These are phyloP conservation scores for Scenedesmus sp. DNA, from an alignment of 163 green algal species.

Conservation along the genomic window DNA sequence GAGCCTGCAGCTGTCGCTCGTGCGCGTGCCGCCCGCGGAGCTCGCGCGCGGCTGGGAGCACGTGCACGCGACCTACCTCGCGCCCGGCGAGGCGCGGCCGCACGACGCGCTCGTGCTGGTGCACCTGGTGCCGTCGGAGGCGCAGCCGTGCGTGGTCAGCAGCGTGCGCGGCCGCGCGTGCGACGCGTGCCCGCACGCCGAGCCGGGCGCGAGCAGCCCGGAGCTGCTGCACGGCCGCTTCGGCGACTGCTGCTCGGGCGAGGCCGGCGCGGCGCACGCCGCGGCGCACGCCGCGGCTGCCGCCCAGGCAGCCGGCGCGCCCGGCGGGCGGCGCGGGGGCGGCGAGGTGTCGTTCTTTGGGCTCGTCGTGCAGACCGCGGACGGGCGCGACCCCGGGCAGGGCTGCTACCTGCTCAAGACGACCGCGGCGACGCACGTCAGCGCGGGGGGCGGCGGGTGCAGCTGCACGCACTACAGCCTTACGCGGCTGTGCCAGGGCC, in stretches of 20 bases:
- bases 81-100: neutral
- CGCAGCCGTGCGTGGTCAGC: conserved; percentile 33
- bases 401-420: conserved; percentile 43
- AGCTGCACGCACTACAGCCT: conserved; percentile 41
- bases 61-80: conserved; percentile 9
- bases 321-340: neutral
- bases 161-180: neutral
- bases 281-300: neutral
- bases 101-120: conserved; percentile 36
- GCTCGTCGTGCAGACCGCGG: conserved; percentile 17
- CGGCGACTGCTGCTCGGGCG: conserved; percentile 25
- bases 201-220: neutral
- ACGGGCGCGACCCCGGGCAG: conserved; percentile 13
- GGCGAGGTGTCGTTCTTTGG: conserved; percentile 11
- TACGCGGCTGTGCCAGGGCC: conserved; percentile 31
- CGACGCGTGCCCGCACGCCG: conserved; percentile 11
- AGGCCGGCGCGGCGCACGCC: neutral
- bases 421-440: conserved; percentile 20
- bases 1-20: neutral
- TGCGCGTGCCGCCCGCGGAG: neutral
- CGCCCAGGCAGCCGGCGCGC: neutral
- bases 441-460: conserved; percentile 3
- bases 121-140: conserved; percentile 21
- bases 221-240: conserved; percentile 27
- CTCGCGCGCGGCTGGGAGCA: conserved; percentile 16